Percentiles rank a stretch among this genome's conserved stretches.
Conservation (phyloP, 192 early-diverging fungal species). For the Chytriomyces hyalinus region DNA sequence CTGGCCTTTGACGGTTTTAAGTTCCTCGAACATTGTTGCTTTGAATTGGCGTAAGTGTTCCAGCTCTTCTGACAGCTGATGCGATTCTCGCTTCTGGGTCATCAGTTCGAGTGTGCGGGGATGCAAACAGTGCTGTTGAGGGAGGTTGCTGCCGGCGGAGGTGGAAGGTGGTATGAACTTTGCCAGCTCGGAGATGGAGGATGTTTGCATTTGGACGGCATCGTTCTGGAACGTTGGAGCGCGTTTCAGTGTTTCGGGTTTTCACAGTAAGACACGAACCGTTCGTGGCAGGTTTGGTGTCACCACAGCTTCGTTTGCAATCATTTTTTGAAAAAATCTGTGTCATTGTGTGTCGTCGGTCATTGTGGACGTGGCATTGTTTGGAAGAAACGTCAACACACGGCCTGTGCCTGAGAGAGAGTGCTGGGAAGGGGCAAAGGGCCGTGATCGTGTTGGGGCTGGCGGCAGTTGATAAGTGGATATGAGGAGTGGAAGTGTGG, state of each 20-base stretch:
- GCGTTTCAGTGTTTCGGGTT: not conserved
- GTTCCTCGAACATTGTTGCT: constrained; percentile 19
- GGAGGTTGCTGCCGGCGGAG: not conserved
- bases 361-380: not conserved
- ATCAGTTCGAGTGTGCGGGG: constrained; percentile 13
- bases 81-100: constrained; percentile 7
- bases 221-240: constrained; percentile 1
- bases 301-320: constrained; percentile 3
- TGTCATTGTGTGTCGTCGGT: not conserved
- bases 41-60: constrained; percentile 11
- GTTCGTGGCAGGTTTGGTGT: constrained; percentile 10
- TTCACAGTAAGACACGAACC: not conserved
- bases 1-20: constrained; percentile 5
- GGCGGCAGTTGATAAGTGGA: no score
- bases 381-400: not conserved
- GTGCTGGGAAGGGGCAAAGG: no score
- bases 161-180: constrained; percentile 1
- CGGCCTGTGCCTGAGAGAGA: no score
- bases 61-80: not conserved
- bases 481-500: no score
- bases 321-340: not conserved
- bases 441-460: no score
- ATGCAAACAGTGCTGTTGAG: constrained; percentile 18
- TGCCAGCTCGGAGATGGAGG: constrained; percentile 1
- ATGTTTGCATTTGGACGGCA: constrained; percentile 15